Evolutionary conservation across 106 monocot genomes (phyloP).

Genomic region (Dendrobium chrysotoxum): DNA sequence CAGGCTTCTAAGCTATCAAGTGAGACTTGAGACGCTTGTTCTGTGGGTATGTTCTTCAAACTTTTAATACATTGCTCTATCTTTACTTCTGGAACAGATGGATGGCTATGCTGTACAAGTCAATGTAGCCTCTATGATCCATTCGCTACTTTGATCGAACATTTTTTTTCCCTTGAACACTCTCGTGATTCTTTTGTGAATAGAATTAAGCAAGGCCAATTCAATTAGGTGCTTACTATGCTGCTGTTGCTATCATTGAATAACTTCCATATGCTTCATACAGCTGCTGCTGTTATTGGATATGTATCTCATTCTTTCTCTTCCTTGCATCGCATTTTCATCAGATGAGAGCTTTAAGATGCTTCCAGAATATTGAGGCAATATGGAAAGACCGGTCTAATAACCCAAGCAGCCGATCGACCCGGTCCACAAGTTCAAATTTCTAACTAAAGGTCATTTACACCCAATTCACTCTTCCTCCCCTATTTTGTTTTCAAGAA

Average conservation of each 20-base stretch:
- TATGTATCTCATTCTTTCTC: background rate
- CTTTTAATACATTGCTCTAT: too few species aligned
- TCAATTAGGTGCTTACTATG: background rate
- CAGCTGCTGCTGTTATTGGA: too few species aligned
- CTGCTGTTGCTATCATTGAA: background rate
- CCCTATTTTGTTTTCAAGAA: background rate
- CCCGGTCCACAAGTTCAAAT: conserved; percentile 29
- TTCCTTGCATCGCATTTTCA: conserved; percentile 9
- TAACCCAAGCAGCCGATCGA: conserved; percentile 46
- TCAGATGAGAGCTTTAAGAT: conserved; percentile 65
- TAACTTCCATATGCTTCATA: background rate
- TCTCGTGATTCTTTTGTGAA: too few species aligned
- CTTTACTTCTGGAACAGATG: too few species aligned
- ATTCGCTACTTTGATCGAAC: too few species aligned
- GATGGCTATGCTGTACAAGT: too few species aligned
- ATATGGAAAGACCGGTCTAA: conserved; percentile 59
- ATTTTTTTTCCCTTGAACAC: too few species aligned
- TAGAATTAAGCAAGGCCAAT: too few species aligned
- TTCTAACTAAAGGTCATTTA: conserved; percentile 1
- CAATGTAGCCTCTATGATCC: too few species aligned
- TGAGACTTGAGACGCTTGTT: too few species aligned
- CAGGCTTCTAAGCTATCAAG: too few species aligned
- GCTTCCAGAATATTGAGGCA: conserved; percentile 74
- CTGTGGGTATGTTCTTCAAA: too few species aligned
- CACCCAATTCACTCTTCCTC: background rate